Evolutionary conservation across 225 moss, liverwort and hornwort species (phyloP).

Genomic region (Marchantia paleacea): DNA sequence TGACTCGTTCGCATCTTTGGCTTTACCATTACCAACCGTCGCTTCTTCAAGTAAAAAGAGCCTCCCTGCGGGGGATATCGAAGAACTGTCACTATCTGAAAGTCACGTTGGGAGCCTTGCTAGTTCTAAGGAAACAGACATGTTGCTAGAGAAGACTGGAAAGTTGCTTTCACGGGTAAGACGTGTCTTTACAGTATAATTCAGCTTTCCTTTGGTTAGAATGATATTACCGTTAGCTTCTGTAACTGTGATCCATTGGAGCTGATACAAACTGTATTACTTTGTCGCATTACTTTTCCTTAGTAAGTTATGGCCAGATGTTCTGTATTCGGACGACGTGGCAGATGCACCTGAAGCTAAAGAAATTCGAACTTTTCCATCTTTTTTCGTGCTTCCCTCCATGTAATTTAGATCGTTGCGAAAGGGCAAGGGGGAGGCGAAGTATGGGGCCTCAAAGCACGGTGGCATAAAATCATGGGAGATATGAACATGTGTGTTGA

Average conservation of each 20-base stretch:
- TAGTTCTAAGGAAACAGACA: slow-evolving; percentile 50
- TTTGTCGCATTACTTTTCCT: too few species aligned
- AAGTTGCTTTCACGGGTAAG: slow-evolving; percentile 75
- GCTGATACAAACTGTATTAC: too few species aligned
- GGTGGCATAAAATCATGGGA: slow-evolving; percentile 84
- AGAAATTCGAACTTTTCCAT: too few species aligned
- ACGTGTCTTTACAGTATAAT: too few species aligned
- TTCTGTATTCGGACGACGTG: too few species aligned
- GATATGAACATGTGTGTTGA: slow-evolving; percentile 77
- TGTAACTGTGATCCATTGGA: too few species aligned
- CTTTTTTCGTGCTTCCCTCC: background rate
- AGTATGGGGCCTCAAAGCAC: slow-evolving; percentile 89
- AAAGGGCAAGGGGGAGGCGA: slow-evolving; percentile 72
- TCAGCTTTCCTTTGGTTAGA: too few species aligned
- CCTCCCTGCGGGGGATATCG: slow-evolving; percentile 16
- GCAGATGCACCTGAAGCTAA: background rate
- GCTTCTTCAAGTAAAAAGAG: slow-evolving; percentile 24
- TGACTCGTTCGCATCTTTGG: slow-evolving; percentile 12
- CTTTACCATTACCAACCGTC: slow-evolving; percentile 13
- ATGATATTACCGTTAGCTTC: too few species aligned
- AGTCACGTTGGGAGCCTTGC: slow-evolving; percentile 27
- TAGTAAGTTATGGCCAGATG: background rate
- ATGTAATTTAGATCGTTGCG: slow-evolving; percentile 57
- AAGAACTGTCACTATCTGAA: slow-evolving; percentile 20
- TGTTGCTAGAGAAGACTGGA: slow-evolving; percentile 70